phyloP scores from a whole-genome alignment of 2,329 filamentous ascomycete genomes.

The Trichoderma koningii region DNA sequence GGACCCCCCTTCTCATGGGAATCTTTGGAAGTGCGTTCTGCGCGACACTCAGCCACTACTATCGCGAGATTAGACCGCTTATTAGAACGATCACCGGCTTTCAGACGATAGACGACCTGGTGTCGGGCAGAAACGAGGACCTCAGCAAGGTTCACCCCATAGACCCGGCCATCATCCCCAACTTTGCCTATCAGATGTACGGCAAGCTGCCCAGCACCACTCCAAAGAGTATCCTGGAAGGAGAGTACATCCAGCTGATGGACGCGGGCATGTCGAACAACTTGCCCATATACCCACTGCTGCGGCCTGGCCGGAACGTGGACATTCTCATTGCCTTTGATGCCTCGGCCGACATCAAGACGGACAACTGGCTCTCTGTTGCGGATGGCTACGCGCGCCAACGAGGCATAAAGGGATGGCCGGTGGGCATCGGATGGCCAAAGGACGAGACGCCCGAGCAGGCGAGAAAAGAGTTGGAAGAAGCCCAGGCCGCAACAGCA shows the following conservation, averaged over 20 bases:
- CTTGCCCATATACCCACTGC: constrained; percentile 88
- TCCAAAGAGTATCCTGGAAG: constrained; percentile 73
- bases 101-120: constrained; percentile 74
- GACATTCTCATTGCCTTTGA: constrained; percentile 94
- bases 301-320: constrained; percentile 83
- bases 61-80: constrained; percentile 86
- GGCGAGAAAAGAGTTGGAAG: constrained; percentile 64
- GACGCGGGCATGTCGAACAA: constrained; percentile 99
- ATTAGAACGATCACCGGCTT: constrained; percentile 76
- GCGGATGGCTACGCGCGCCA: constrained; percentile 91
- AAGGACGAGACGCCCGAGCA: constrained; percentile 62
- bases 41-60: constrained; percentile 93
- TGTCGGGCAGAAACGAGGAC: constrained; percentile 80
- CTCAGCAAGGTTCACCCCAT: constrained; percentile 92
- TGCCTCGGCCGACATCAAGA: constrained; percentile 87
- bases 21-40: constrained; percentile 98
- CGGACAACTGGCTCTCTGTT: constrained; percentile 94
- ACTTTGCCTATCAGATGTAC: constrained; percentile 82
- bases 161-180: constrained; percentile 86
- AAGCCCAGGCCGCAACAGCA: constrained; percentile 62
- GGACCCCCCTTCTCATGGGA: constrained; percentile 81
- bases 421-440: constrained; percentile 92
- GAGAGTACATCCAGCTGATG: constrained; percentile 79
- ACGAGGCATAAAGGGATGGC: constrained; percentile 91
- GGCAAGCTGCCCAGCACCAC: constrained; percentile 72